Conservation (phyloP, 345 rosid species). For the Eucalyptus regnans region DNA sequence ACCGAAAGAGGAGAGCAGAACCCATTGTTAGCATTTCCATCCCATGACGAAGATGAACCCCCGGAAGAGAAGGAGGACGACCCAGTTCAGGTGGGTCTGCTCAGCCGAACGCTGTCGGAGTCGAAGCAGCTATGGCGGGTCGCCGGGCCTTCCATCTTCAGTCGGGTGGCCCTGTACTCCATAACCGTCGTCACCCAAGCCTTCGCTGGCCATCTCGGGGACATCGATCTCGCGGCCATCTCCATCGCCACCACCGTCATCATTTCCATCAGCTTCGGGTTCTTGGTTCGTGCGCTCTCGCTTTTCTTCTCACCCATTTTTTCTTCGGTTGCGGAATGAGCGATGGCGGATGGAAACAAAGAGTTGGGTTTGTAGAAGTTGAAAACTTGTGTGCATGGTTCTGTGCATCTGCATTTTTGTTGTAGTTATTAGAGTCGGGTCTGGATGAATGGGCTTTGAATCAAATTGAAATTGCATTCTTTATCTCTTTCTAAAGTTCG, state of each 20-base stretch:
- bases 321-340: neutral
- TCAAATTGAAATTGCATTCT: neutral
- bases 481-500: neutral
- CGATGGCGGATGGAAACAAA: neutral
- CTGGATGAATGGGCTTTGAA: neutral
- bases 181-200: conserved; percentile 34
- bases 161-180: conserved; percentile 43
- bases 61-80: neutral
- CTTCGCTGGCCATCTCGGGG: conserved; percentile 38
- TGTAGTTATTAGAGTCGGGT: neutral
- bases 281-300: conserved; percentile 17
- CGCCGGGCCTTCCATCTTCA: conserved; percentile 43
- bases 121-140: conserved; percentile 31
- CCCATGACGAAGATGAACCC: neutral
- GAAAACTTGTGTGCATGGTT: neutral
- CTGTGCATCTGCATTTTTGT: neutral
- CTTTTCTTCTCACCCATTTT: neutral
- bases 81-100: neutral
- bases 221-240: conserved; percentile 43
- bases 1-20: neutral
- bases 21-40: neutral
- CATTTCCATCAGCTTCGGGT: conserved; percentile 26
- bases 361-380: neutral
- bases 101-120: conserved; percentile 12
- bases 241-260: conserved; percentile 44